Base-by-base conservation (phyloP, 2,329 filamentous ascomycete genomes). In the Botrytis paeoniae region DNA sequence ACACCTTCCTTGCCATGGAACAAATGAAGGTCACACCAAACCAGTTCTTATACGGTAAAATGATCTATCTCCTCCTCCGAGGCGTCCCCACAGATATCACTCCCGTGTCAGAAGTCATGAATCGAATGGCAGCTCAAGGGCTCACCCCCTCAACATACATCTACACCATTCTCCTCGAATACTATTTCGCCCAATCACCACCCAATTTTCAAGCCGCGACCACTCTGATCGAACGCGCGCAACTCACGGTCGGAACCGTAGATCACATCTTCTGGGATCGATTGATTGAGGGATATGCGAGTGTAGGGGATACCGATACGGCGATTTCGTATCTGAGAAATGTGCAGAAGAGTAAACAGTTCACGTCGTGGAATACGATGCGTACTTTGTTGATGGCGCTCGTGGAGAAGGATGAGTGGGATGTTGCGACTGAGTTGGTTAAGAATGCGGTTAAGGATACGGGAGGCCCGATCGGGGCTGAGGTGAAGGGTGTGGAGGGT, bases 91-190 rank as follows among this genome's bases (percentile, higher is more conserved):
- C 84, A 72, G 76, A 80, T 76, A 74, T 83, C 64, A 45, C 76
- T 2, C 88, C 89, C 72, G 86, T 92, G 22, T 85, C 86, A 62
- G 85, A 85, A 2, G 85, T 95, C 12, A 85, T 94, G 61, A 81
- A 84, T 1, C 88, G 91, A 80, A 92, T 96, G 86, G 82, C 83
- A 69, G 77, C 78, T 9, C 82, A 84, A 37, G 86, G 86, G 32
- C 78, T 91, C 61, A 80, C 85, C 65, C 85, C 89, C 3, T 88
- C 87, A 6, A 82, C 88, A 1, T 87, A 93, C 77, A 92, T 94
- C 78, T 92, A 92, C 83, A 95, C 92, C 37, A 92, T 91, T 78
- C 86, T 96, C 32, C 84, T 92, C 63, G 87, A 91, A 63, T 85
- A 92, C 79, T 91, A 91, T 79, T 91, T 95, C 79, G 78, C 84